Percentiles rank a stretch among this genome's conserved stretches.
These are phyloP conservation scores for Aspergillus pseudotamarii DNA, from an alignment of 2,329 filamentous ascomycete genomes.

Conservation along the genomic window DNA sequence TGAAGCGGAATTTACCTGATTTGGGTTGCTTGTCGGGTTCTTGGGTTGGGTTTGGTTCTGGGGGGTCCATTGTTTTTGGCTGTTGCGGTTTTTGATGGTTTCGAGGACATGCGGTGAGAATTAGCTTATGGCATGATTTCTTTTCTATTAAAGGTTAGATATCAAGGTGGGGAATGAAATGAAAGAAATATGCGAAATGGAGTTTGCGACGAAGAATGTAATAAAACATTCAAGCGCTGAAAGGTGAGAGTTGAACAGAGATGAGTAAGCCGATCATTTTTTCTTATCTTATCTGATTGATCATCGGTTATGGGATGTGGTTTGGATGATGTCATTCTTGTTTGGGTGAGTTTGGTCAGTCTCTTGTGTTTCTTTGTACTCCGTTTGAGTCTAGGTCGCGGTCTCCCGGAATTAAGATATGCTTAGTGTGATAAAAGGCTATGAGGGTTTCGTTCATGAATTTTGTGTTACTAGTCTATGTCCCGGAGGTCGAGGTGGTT, in stretches of 20 bases:
- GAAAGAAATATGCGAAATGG: too few relatives aligned
- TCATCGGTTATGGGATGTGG: background rate
- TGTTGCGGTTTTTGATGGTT: background rate
- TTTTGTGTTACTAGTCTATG: too few relatives aligned
- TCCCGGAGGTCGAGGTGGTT: too few relatives aligned
- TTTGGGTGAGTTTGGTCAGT: background rate
- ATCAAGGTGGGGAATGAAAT: background rate
- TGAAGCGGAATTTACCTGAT: conserved; percentile 38
- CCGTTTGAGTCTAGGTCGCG: too few relatives aligned
- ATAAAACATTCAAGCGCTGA: too few relatives aligned
- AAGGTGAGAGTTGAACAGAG: background rate
- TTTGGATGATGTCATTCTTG: conserved; percentile 17
- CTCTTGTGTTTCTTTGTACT: background rate
- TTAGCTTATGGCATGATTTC: background rate
- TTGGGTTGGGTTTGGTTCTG: background rate
- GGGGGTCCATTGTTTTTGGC: background rate
- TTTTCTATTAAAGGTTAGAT: background rate
- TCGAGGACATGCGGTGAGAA: background rate
- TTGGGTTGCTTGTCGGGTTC: conserved; percentile 19
- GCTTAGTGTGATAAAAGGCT: too few relatives aligned
- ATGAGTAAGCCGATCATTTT: background rate
- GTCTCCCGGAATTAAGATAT: too few relatives aligned
- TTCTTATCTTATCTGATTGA: conserved; percentile 23
- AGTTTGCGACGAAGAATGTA: too few relatives aligned
- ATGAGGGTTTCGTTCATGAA: too few relatives aligned